Evolutionary conservation across 2,329 filamentous ascomycete species (phyloP), one percentile per base, ranked within the genome.

Genomic region (Fusarium sp.): DNA sequence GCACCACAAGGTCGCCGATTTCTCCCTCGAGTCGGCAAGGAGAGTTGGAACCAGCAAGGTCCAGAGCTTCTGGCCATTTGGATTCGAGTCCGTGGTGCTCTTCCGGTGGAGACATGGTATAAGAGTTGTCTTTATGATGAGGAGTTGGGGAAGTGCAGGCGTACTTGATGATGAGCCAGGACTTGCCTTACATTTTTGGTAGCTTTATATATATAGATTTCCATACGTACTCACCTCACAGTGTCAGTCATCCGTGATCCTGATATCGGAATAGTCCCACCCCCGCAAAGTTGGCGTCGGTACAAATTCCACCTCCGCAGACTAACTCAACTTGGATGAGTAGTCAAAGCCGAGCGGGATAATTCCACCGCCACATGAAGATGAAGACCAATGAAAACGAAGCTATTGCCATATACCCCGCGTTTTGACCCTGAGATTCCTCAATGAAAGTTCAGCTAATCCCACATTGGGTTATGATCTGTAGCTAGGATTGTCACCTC

Each of bases 1-100:
- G 37, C 1, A 76, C 69, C 0, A 69, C 56, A 3, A 68, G 58
- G 26, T 68, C 63, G 12, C 37, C 6, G 12, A 68, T 53, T 4
- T 68, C 66, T 5, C 66, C 66, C 7, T 68, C 49, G 0, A 53
- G 0, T 1, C 49, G 49, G 1, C 38, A 53, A 5, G 49, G 49
- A 1, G 38, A 44, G 21, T 53, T 53, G 2, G 49, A 53, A 5
- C 49, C 49, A 1, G 49, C 49, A 4, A 53, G 49, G 6, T 53
- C 49, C 0, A 53, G 1, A 0, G 28, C 49, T 3, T 44, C 0
- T 3, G 49, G 49, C 49, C 49, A 53, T n/a, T 53, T 43, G 9
- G 49, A 53, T 16, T 33, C 33, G 38, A 53, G 49, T 3, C 49
- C 38, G 7, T 53, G 49, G 1, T 53, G 49, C 13, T 53, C 49